These are phyloP conservation scores for Aureobasidium sp. DNA, from an alignment of 2,329 filamentous ascomycete genomes.

Conservation along the genomic window DNA sequence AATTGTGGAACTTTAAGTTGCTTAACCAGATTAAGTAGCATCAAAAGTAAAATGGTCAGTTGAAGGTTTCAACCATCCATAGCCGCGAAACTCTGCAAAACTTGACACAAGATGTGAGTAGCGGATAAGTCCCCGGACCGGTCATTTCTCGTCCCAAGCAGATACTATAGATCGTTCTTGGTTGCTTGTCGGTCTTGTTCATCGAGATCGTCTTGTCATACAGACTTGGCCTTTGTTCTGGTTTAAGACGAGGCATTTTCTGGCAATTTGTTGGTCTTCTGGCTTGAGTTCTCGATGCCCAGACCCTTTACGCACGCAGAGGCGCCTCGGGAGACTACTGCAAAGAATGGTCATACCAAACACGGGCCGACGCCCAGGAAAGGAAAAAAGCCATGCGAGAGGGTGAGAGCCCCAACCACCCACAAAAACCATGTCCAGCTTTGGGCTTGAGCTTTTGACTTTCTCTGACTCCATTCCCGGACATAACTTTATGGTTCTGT, in stretches of 20 bases:
- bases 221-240: not conserved
- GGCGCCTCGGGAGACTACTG: not conserved
- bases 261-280: not conserved
- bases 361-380: not conserved
- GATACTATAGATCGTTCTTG: not conserved
- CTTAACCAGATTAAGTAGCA: slow-evolving; percentile 1
- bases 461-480: not conserved
- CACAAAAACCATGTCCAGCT: not conserved
- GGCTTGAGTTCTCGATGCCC: not conserved
- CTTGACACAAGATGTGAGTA: not conserved
- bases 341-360: slow-evolving; percentile 5
- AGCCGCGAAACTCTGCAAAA: not conserved
- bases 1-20: not conserved
- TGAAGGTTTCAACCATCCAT: not conserved
- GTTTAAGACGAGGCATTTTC: not conserved
- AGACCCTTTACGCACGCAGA: not conserved
- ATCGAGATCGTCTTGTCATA: not conserved
- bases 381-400: not conserved
- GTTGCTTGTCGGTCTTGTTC: slow-evolving; percentile 2
- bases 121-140: not conserved
- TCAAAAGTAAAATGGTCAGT: not conserved
- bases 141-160: not conserved
- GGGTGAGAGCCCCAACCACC: not conserved
- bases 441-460: not conserved
- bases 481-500: not conserved